These are phyloP conservation scores for Metschnikowia amazonensis DNA, from an alignment of 805 yeast genomes.

Conservation along the genomic window DNA sequence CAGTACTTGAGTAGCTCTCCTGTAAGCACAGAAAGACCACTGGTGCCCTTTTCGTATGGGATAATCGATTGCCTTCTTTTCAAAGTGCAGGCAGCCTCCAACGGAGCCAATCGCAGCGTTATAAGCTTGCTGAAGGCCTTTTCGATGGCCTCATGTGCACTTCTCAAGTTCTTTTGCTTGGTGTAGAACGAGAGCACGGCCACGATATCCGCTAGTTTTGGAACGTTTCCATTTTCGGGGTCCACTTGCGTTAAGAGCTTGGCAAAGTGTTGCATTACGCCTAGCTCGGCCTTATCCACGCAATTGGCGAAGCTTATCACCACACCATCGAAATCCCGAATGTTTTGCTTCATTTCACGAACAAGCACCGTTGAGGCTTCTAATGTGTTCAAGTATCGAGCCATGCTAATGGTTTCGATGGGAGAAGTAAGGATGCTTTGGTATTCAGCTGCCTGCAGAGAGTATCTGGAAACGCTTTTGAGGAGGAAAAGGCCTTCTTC, in stretches of 20 bases:
- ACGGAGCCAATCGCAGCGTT: slow-evolving; percentile 18
- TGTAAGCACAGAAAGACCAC: slow-evolving; percentile 53
- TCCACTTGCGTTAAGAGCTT: slow-evolving; percentile 12
- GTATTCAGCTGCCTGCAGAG: slow-evolving; percentile 40
- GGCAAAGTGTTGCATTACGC: slow-evolving; percentile 49
- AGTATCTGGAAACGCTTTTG: slow-evolving; percentile 51
- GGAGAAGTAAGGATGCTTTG: slow-evolving; percentile 34
- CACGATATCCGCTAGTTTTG: slow-evolving; percentile 11
- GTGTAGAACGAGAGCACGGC: slow-evolving; percentile 13
- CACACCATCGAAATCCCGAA: slow-evolving; percentile 64
- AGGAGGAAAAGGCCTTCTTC: slow-evolving; percentile 50
- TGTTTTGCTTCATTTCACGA: slow-evolving; percentile 38
- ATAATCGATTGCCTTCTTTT: slow-evolving; percentile 29
- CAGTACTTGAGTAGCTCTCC: slow-evolving; percentile 49
- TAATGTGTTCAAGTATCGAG: slow-evolving; percentile 31
- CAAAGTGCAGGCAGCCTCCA: slow-evolving; percentile 46
- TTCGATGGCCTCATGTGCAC: slow-evolving; percentile 16
- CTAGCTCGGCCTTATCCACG: slow-evolving; percentile 54
- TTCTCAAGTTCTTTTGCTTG: slow-evolving; percentile 10
- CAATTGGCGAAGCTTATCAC: slow-evolving; percentile 54
- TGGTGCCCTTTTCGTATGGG: slow-evolving; percentile 59
- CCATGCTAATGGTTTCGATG: slow-evolving; percentile 39
- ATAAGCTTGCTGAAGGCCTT: slow-evolving; percentile 10
- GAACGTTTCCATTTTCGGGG: slow-evolving; percentile 5
- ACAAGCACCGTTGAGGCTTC: slow-evolving; percentile 44